Evolutionary conservation across 2,329 filamentous ascomycete species (phyloP).

Genomic region (Apiospora rasikravindrae): DNA sequence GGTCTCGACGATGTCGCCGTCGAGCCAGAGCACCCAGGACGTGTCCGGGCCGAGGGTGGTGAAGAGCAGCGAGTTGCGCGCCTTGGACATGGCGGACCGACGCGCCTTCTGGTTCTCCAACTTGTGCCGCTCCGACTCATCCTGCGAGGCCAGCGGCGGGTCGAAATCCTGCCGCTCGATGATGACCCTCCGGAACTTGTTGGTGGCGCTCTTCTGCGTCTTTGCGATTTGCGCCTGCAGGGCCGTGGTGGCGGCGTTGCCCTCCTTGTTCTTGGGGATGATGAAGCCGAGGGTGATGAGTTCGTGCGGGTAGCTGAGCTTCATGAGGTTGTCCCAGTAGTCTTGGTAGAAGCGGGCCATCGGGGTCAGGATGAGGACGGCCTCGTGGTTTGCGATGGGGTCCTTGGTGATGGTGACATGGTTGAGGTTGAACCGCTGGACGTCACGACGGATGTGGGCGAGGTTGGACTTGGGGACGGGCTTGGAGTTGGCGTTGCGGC

Average conservation of each 20-base stretch:
- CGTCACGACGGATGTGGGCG: constrained; percentile 72
- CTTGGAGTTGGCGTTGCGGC: constrained; percentile 69
- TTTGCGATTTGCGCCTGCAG: constrained; percentile 85
- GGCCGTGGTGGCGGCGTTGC: constrained; percentile 81
- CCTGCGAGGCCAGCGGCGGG: constrained; percentile 77
- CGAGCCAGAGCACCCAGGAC: constrained; percentile 97
- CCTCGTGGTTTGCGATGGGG: constrained; percentile 80
- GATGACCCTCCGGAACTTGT: constrained; percentile 89
- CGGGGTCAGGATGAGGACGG: constrained; percentile 88
- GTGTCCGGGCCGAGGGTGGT: constrained; percentile 90
- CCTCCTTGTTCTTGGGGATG: constrained; percentile 89
- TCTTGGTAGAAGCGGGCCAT: constrained; percentile 90
- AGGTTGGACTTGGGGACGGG: constrained; percentile 58
- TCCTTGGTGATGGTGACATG: constrained; percentile 83
- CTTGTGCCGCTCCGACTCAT: constrained; percentile 89
- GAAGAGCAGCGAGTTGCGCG: constrained; percentile 92
- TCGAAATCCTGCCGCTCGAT: constrained; percentile 97
- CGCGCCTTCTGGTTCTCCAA: constrained; percentile 86
- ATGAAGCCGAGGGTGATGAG: constrained; percentile 96
- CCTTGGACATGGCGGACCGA: constrained; percentile 88
- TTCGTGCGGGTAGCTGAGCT: constrained; percentile 87
- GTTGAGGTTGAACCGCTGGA: constrained; percentile 93
- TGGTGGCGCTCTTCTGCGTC: constrained; percentile 81
- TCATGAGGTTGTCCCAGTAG: constrained; percentile 93
- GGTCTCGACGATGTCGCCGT: constrained; percentile 89